phyloP scores from a whole-genome alignment of 2,329 filamentous ascomycete species.

The Beauveria australis region DNA sequence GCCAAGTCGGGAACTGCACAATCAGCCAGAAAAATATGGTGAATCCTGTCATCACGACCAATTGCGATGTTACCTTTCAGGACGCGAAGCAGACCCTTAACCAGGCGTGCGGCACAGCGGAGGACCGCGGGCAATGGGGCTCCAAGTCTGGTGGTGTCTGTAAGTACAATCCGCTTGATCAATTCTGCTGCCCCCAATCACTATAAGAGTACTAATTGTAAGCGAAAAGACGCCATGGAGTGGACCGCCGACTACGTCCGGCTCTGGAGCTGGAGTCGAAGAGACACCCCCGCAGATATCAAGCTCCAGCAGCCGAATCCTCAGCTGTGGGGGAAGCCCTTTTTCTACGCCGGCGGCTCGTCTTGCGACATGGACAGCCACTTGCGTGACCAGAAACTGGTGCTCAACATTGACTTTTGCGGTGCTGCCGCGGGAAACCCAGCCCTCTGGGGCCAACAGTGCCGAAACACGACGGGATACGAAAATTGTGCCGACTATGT shows the following conservation, averaged over 20 bases:
- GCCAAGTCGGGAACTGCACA: constrained; percentile 25
- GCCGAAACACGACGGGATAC: background rate
- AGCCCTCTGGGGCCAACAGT: background rate
- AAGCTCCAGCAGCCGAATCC: constrained; percentile 47
- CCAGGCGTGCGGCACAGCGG: background rate
- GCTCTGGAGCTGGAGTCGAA: constrained; percentile 32
- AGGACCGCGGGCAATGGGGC: background rate
- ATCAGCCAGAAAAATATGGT: background rate
- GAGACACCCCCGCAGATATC: constrained; percentile 26
- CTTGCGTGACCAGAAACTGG: constrained; percentile 61
- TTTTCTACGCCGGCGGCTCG: constrained; percentile 48
- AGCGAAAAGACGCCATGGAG: constrained; percentile 29
- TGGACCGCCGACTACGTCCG: constrained; percentile 33
- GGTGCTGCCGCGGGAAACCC: constrained; percentile 53
- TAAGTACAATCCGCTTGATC: background rate
- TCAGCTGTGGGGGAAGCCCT: constrained; percentile 54
- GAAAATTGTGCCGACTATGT: background rate
- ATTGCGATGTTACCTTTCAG: background rate
- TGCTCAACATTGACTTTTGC: constrained; percentile 69
- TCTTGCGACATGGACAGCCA: constrained; percentile 55
- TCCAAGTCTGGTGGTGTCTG: background rate
- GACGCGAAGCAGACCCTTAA: background rate
- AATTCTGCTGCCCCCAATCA: background rate
- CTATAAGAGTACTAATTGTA: constrained; percentile 14
- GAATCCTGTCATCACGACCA: background rate